Percentiles rank a stretch among this genome's conserved stretches.
Conservation (phyloP, 495 filamentous ascomycete genomes). For the Penicillium nucicola region DNA sequence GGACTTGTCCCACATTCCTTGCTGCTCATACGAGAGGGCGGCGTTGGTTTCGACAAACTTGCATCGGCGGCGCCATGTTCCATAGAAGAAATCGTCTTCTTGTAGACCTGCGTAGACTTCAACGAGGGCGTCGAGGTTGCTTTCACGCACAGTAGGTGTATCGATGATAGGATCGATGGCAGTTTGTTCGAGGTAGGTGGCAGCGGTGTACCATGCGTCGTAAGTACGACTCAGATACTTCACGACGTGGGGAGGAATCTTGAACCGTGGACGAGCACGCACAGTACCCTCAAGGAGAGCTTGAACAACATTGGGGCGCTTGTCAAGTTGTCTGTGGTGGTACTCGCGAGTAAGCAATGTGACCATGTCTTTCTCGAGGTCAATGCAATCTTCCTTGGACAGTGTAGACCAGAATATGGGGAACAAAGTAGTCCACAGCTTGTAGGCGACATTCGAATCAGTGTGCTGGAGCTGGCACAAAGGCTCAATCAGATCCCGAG, state of each 20-base stretch:
- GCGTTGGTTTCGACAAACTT: slow-evolving; percentile 96
- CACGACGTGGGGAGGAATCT: slow-evolving; percentile 90
- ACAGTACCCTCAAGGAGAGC: slow-evolving; percentile 83
- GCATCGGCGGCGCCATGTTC: slow-evolving; percentile 91
- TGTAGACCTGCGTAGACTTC: slow-evolving; percentile 85
- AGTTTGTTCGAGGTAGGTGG: slow-evolving; percentile 78
- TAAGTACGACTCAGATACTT: slow-evolving; percentile 90
- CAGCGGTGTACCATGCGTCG: slow-evolving; percentile 91
- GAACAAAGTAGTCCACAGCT: slow-evolving; percentile 88
- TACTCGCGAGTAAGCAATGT: slow-evolving; percentile 88
- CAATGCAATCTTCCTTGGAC: slow-evolving; percentile 81
- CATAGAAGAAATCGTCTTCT: slow-evolving; percentile 97
- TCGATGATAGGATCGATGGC: slow-evolving; percentile 82
- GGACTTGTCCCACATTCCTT: slow-evolving; percentile 98
- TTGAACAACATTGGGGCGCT: slow-evolving; percentile 90
- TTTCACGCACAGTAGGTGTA: slow-evolving; percentile 77
- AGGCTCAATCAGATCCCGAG: slow-evolving; percentile 84
- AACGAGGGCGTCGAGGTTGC: slow-evolving; percentile 88
- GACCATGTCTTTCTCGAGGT: slow-evolving; percentile 86
- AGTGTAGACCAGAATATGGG: slow-evolving; percentile 90
- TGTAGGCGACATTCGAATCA: slow-evolving; percentile 71
- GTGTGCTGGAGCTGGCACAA: slow-evolving; percentile 93
- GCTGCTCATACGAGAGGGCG: slow-evolving; percentile 95
- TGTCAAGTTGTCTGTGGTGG: slow-evolving; percentile 89
- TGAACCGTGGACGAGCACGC: slow-evolving; percentile 76